Evolutionary conservation across 2,329 filamentous ascomycete species (phyloP), one percentile per base, ranked within the genome.

Genomic region (Fusarium solani-melongenae): DNA sequence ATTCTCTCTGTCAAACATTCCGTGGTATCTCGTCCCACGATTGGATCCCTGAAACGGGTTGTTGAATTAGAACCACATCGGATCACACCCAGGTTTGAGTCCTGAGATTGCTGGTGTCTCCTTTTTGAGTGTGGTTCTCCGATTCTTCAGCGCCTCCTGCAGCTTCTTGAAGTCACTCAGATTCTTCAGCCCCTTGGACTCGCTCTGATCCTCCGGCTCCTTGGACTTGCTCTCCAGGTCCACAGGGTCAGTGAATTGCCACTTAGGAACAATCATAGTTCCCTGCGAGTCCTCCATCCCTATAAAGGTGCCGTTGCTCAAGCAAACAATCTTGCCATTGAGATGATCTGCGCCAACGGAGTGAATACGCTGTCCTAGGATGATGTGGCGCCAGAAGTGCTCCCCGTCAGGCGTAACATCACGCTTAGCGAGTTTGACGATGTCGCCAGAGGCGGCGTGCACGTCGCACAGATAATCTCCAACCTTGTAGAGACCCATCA

Each of bases 401-500:
- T 62, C 27, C 2, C 64, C 44, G 36, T 61, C 31, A 11, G 62
- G 63, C 14, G 49, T 56, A 17, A 36, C 20, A 14, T 34, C 29
- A 15, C 65, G 67, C 4, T 5, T 10, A 17, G 69, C 76, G 36
- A 77, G 20, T 41, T 74, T 78, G 15, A 69, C 12, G 8, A 77
- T 29, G 3, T 46, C 24, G 3, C 63, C 69, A 15, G 44, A 69
- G 38, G 22, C 44, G n/a, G 22, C 56, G n/a, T 72, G 46, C 17
- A 78, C 22, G 20, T 77, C 59, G 53, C 72, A 75, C n/a, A 78
- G 64, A 36, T 36, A 77, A 7, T 73, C 62, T 12, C 77, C 77
- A 55, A 78, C 29, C 34, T 73, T 66, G 33, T 75, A 78, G n/a
- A 74, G 77, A 4, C 77, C 77, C 1, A 38, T 17, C 9, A 69